Evolutionary conservation across 345 rosid species (phyloP), one percentile per base, ranked within the genome.

Genomic region (Adansonia digitata): DNA sequence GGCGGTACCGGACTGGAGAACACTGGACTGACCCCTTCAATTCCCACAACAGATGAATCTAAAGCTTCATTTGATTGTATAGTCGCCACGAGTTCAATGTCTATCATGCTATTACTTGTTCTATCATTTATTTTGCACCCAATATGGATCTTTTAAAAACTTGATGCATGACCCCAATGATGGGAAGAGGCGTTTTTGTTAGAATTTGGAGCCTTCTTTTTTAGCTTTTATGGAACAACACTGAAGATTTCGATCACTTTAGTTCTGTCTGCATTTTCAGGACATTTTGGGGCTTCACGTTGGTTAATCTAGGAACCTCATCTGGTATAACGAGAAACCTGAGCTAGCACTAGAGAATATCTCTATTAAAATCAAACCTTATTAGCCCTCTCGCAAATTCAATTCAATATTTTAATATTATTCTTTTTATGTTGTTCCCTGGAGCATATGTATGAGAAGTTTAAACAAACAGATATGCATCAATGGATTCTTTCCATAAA

Each of bases 1-100:
- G 83, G 86, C 29, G 66, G 77, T 24, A 37, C 37, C 27, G 88
- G 86, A 69, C 24, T 79, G 20, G 81, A 75, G 71, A 55, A 52
- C 64, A 80, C 86, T 0, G 79, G 82, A 74, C 22, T 31, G 37
- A 60, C 63, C 35, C 78, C 84, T 26, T 48, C 86, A 26, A 14
- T 76, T 20, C 74, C 85, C 40, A 55, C 56, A 5, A 56, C 77
- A 1, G 77, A 73, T 39, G 63, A 78, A 7, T 75, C 85, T 11
- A 49, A 76, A 56, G 85, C 84, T 74, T 57, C 81, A 35, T 24
- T 43, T 22, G 42, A 59, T 5, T n/a, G 31, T 37, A 34, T 27
- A 15, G 76, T 43, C 40, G 2, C 12, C 5, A 65, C 46, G 65
- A 34, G 75, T 66, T 72, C 78, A 49, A 46, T 53, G 74, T 65